Evolutionary conservation across 148 eudicot genomes (phyloP).

Genomic region (Fagopyrum homotropicum): DNA sequence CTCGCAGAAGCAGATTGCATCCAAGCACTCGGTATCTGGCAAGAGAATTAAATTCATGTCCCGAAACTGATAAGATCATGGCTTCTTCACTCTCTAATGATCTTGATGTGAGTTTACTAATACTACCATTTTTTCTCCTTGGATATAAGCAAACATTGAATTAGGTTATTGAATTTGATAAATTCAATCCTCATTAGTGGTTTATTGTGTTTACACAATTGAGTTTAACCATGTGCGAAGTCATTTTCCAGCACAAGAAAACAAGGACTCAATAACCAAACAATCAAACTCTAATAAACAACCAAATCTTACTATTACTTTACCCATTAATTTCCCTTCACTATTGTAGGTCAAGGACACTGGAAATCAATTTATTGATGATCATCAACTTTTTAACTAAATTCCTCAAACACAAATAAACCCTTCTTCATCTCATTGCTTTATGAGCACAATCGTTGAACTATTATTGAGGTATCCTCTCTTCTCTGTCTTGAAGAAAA

Average conservation of each 20-base stretch:
- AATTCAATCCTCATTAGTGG: no score
- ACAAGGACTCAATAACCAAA: not conserved
- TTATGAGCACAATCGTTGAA: not conserved
- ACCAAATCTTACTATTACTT: no score
- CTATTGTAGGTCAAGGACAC: not conserved
- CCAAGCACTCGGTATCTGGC: conserved; percentile 99
- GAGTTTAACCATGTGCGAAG: not conserved
- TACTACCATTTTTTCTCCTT: not conserved
- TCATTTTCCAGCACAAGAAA: conserved; percentile 4
- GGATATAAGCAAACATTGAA: not conserved
- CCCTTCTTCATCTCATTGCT: not conserved
- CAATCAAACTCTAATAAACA: not conserved
- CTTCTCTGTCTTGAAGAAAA: not conserved
- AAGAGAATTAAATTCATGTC: conserved; percentile 90
- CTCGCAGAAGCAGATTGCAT: conserved; percentile 97
- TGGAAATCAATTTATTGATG: not conserved
- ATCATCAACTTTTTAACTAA: not conserved
- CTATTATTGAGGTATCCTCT: not conserved
- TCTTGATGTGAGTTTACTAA: not conserved
- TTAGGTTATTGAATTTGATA: no score
- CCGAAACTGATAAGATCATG: conserved; percentile 59
- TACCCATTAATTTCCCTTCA: no score
- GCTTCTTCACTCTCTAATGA: not conserved
- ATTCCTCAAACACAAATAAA: not conserved
- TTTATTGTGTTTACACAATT: no score